phyloP scores from a whole-genome alignment of 2,329 filamentous ascomycete genomes.

The Talaromyces sp. region DNA sequence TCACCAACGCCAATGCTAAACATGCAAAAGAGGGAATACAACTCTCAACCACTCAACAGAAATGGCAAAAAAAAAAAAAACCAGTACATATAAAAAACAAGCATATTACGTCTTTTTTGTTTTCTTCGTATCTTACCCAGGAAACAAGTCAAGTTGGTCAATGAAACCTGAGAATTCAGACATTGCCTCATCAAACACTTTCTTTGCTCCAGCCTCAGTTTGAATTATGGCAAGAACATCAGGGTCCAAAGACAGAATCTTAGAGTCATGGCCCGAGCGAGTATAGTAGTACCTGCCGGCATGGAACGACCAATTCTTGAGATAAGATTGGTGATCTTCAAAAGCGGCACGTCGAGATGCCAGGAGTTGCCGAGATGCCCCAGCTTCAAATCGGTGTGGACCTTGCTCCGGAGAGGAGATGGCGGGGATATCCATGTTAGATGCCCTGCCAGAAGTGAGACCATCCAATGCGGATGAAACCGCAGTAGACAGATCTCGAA shows the following conservation, averaged over 20 bases:
- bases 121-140: not conserved
- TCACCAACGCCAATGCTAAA: slow-evolving; percentile 15
- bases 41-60: not conserved
- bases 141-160: not conserved
- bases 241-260: slow-evolving; percentile 47
- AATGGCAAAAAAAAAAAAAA: not conserved
- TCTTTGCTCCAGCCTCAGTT: slow-evolving; percentile 15
- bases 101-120: not conserved
- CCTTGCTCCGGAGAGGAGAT: slow-evolving; percentile 8
- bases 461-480: slow-evolving; percentile 10
- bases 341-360: slow-evolving; percentile 35
- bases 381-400: slow-evolving; percentile 14
- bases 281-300: slow-evolving; percentile 51
- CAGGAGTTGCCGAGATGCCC: slow-evolving; percentile 19
- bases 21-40: slow-evolving; percentile 4
- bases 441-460: not conserved
- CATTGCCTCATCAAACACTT: slow-evolving; percentile 2
- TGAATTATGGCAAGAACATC: slow-evolving; percentile 24
- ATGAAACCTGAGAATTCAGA: not conserved
- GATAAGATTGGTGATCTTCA: slow-evolving; percentile 47
- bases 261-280: slow-evolving; percentile 45
- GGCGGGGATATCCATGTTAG: slow-evolving; percentile 1
- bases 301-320: slow-evolving; percentile 53
- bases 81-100: not conserved
- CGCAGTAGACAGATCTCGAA: slow-evolving; percentile 40